Percentiles rank a stretch among this genome's conserved stretches.
These are phyloP conservation scores for Elaeis oleifera DNA, from an alignment of 202 grass and related monocot species.

Conservation along the genomic window DNA sequence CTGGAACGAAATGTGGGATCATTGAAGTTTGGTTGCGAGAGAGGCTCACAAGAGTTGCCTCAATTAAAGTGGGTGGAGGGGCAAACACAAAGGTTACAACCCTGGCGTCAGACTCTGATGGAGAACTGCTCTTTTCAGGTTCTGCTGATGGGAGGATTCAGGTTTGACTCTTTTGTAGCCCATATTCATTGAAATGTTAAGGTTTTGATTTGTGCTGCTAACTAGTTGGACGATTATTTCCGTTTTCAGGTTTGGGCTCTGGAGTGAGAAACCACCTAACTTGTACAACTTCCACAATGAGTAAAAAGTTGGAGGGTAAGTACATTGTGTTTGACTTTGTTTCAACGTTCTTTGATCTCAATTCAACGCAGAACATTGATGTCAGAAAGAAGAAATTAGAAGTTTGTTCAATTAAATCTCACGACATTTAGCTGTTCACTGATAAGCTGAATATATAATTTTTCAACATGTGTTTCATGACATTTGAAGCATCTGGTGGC, in stretches of 20 bases:
- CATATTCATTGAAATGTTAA: neutral
- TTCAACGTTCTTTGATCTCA: too few relatives aligned
- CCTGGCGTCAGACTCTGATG: neutral
- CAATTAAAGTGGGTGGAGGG: neutral
- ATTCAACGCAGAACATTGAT: too few relatives aligned
- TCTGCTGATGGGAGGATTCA: constrained; percentile 1
- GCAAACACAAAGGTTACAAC: neutral
- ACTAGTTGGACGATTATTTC: neutral
- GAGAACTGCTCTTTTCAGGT: constrained; percentile 1
- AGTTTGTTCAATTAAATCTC: too few relatives aligned
- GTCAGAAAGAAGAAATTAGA: too few relatives aligned
- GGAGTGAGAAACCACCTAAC: too few relatives aligned
- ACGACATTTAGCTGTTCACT: too few relatives aligned
- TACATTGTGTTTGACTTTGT: too few relatives aligned
- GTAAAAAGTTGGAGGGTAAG: too few relatives aligned
- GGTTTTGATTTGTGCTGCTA: neutral
- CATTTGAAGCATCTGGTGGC: too few relatives aligned
- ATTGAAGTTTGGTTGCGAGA: constrained; percentile 1
- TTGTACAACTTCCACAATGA: too few relatives aligned
- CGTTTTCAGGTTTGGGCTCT: neutral
- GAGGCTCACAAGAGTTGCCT: neutral
- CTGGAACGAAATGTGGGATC: constrained; percentile 2
- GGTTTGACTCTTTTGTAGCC: neutral
- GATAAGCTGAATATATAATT: too few relatives aligned
- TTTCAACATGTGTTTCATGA: too few relatives aligned